Evolutionary conservation across 495 filamentous ascomycete species (phyloP), one percentile per base, ranked within the genome.

Genomic region (Aspergillus sclerotioniger): DNA sequence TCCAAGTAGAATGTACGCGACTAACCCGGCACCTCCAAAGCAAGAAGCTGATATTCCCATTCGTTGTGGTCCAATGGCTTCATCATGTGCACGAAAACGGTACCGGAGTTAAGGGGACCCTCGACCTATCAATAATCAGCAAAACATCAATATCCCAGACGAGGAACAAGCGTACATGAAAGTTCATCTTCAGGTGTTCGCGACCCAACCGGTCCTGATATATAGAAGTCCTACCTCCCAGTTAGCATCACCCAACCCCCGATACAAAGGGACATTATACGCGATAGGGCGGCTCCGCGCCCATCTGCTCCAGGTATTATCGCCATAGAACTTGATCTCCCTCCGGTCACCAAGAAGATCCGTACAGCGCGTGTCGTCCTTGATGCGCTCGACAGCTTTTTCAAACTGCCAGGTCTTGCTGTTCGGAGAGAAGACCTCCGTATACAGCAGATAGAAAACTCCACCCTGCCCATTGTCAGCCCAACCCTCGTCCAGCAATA

Each of bases 331-430:
- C 45, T 78, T 82, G 48, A 97, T 95, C 63, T 91, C 82, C 51
- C 84, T 84, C 16, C 81, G 79, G 29, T 84, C 80, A 17, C 92
- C 94, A 12, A 98, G 81, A n/a, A 96, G 66, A 56, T 84, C 82
- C 28, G 82, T 77, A 65, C 88, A 93, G 44, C 82, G 74, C 13
- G 82, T 66, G 66, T 96, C 89, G 35, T 79, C 76, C 68, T 86
- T 88, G 65, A 98, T 85, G 44, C 87, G 85, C 60, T 90, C 82
- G 32, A 95, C 88, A 1, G 91, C 90, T 44, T 87, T 86, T 71
- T 95, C 96, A 76, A 95, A 98, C 71, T 95, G 88, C 63, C 84
- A 84, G 25, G 87, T 91, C 69, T 88, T 87, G 72, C 90, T 92
- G 68, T 93, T 87, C 3, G 89, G 84, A 12, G 90, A 88, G 69